A percentile compares a stretch with the other conserved stretches of the same genome.
phyloP scores from a whole-genome alignment of 2,329 filamentous ascomycete genomes.

The Zasmidium citrigriseum region DNA sequence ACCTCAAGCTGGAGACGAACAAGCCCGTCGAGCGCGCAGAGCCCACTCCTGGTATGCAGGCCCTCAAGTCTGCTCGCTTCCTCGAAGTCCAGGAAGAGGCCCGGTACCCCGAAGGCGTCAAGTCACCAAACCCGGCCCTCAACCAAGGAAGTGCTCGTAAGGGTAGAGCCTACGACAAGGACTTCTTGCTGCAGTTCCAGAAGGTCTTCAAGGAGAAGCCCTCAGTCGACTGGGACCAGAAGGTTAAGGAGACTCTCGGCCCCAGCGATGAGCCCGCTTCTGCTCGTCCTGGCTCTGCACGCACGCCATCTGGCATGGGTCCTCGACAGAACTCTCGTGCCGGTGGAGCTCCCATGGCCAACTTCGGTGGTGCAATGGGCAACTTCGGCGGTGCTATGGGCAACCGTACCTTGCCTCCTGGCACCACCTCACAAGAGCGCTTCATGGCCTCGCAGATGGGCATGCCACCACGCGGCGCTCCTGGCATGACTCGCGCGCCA shows the following conservation, averaged over 20 bases:
- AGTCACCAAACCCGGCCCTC: slow-evolving; percentile 86
- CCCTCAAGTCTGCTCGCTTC: slow-evolving; percentile 88
- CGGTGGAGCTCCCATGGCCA: slow-evolving; percentile 25
- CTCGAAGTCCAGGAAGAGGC: slow-evolving; percentile 72
- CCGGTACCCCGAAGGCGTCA: slow-evolving; percentile 80
- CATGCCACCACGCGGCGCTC: slow-evolving; percentile 16
- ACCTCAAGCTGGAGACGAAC: slow-evolving; percentile 84
- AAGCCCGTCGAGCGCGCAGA: slow-evolving; percentile 88
- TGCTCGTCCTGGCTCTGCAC: slow-evolving; percentile 65
- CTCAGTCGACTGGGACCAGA: slow-evolving; percentile 86
- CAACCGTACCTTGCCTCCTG: slow-evolving; percentile 65
- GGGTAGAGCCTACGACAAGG: slow-evolving; percentile 91
- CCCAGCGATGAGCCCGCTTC: slow-evolving; percentile 64
- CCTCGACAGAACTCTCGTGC: slow-evolving; percentile 48
- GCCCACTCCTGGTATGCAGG: slow-evolving; percentile 90
- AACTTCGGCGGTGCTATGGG: slow-evolving; percentile 54
- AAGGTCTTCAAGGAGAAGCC: slow-evolving; percentile 95
- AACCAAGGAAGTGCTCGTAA: slow-evolving; percentile 76
- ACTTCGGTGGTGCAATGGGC: slow-evolving; percentile 67
- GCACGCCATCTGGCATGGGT: slow-evolving; percentile 48
- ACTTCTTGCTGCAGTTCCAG: slow-evolving; percentile 95
- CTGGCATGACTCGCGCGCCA: slow-evolving; percentile 58
- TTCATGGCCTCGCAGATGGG: slow-evolving; percentile 50
- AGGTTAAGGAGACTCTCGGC: slow-evolving; percentile 81
- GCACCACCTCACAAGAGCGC: slow-evolving; percentile 75